These are phyloP conservation scores for Boehmeria nivea DNA, from an alignment of 306 rosid genomes.

Conservation along the genomic window DNA sequence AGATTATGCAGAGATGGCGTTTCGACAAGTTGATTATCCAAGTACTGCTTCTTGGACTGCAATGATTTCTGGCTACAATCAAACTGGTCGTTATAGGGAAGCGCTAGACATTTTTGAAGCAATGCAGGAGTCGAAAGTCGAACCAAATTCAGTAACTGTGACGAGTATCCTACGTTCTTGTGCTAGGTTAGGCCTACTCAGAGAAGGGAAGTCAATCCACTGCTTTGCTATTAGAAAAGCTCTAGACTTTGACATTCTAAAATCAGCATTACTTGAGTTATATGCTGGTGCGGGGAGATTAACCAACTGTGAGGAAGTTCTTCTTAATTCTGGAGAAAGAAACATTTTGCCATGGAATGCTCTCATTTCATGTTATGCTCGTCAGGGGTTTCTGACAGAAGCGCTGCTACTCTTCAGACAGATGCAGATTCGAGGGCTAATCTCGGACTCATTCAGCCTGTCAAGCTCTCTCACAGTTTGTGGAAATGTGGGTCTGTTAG, in stretches of 20 bases:
- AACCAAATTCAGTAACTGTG: constrained; percentile 61
- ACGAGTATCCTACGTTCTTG: constrained; percentile 52
- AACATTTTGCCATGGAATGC: constrained; percentile 59
- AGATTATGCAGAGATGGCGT: constrained; percentile 37
- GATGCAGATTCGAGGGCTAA: constrained; percentile 49
- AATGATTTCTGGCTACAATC: constrained; percentile 69
- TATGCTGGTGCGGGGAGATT: constrained; percentile 52
- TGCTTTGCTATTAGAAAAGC: constrained; percentile 57
- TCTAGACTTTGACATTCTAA: constrained; percentile 49
- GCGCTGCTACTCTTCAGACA: constrained; percentile 48
- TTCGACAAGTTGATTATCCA: constrained; percentile 21
- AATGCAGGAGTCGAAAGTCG: constrained; percentile 50
- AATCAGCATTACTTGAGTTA: constrained; percentile 61
- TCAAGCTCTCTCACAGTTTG: constrained; percentile 76
- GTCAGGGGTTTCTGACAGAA: constrained; percentile 44
- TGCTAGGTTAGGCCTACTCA: constrained; percentile 54
- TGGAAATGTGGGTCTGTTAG: constrained; percentile 52
- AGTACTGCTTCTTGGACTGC: constrained; percentile 67
- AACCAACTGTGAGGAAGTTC: constrained; percentile 42
- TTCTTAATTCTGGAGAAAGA: constrained; percentile 35
- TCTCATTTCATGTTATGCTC: constrained; percentile 55
- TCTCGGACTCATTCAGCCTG: constrained; percentile 72
- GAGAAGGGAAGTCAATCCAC: constrained; percentile 72
- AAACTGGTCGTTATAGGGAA: constrained; percentile 33
- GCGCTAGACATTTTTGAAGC: constrained; percentile 41